These are phyloP conservation scores for Neurospora sp. DNA, from an alignment of 495 filamentous ascomycete genomes.

Conservation along the genomic window DNA sequence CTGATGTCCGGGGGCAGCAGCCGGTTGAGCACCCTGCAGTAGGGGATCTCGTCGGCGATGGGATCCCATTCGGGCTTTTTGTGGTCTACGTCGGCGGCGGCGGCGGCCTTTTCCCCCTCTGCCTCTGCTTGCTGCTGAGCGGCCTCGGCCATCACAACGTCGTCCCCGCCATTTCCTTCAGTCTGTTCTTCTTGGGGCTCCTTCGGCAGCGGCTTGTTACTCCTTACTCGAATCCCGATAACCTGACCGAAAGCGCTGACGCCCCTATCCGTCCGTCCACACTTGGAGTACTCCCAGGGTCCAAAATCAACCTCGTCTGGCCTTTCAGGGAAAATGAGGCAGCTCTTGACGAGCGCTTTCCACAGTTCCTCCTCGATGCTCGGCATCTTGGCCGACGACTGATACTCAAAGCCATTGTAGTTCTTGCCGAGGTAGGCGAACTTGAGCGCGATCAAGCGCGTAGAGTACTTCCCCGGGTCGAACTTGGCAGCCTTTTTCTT, in stretches of 20 bases:
- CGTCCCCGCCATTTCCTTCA: not conserved
- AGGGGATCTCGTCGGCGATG: slow-evolving; percentile 71
- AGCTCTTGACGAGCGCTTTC: slow-evolving; percentile 72
- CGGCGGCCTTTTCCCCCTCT: not conserved
- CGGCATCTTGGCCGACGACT: slow-evolving; percentile 52
- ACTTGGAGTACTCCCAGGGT: slow-evolving; percentile 82
- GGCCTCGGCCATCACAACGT: not conserved
- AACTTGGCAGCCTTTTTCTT: slow-evolving; percentile 30
- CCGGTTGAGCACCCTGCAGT: slow-evolving; percentile 70
- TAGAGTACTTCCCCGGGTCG: slow-evolving; percentile 72
- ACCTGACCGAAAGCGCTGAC: slow-evolving; percentile 98
- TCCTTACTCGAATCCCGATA: slow-evolving; percentile 70
- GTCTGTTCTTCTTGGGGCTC: slow-evolving; percentile 1
- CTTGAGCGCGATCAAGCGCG: slow-evolving; percentile 80
- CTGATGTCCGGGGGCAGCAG: slow-evolving; percentile 83
- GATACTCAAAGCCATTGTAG: slow-evolving; percentile 88
- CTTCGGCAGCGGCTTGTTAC: slow-evolving; percentile 49
- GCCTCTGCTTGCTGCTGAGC: not conserved
- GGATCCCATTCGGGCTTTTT: slow-evolving; percentile 51
- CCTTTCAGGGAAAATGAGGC: slow-evolving; percentile 65
- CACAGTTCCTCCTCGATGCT: slow-evolving; percentile 88
- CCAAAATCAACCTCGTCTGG: slow-evolving; percentile 56
- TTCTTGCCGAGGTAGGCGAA: slow-evolving; percentile 84
- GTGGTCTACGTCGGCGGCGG: not conserved
- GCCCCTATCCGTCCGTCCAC: slow-evolving; percentile 82